Evolutionary conservation across 2,329 filamentous ascomycete species (phyloP).

Genomic region (Botryosphaeria dothidea): DNA sequence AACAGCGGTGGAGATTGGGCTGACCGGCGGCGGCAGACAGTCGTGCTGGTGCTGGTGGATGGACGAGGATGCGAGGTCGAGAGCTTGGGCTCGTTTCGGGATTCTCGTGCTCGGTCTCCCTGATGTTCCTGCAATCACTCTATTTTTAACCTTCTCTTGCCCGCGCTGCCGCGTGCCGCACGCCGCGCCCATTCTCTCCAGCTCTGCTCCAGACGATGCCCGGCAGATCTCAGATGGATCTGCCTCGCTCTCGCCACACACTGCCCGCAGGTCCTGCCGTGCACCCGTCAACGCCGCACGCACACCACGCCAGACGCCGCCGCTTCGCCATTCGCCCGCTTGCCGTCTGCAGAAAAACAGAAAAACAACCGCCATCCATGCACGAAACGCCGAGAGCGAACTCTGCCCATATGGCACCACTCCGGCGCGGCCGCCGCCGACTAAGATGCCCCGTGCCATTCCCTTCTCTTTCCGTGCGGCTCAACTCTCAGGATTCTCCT

Average conservation of each 20-base stretch:
- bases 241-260: background rate
- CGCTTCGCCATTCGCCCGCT: background rate
- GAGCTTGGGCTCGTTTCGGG: slow-evolving; percentile 11
- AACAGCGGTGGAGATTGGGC: background rate
- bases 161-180: background rate
- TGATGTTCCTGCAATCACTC: slow-evolving; percentile 13
- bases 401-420: background rate
- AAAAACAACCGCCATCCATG: background rate
- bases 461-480: background rate
- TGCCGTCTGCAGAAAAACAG: background rate
- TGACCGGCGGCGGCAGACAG: background rate
- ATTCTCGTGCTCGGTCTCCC: background rate
- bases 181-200: background rate
- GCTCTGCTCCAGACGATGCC: background rate
- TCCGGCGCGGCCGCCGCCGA: background rate
- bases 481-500: background rate
- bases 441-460: background rate
- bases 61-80: background rate
- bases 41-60: background rate
- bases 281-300: background rate
- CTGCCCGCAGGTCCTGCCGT: background rate
- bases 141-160: slow-evolving; percentile 8
- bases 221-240: background rate
- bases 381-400: background rate
- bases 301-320: background rate